Evolutionary conservation across 83 land plant species (phyloP).

Genomic region (Picea abies): DNA sequence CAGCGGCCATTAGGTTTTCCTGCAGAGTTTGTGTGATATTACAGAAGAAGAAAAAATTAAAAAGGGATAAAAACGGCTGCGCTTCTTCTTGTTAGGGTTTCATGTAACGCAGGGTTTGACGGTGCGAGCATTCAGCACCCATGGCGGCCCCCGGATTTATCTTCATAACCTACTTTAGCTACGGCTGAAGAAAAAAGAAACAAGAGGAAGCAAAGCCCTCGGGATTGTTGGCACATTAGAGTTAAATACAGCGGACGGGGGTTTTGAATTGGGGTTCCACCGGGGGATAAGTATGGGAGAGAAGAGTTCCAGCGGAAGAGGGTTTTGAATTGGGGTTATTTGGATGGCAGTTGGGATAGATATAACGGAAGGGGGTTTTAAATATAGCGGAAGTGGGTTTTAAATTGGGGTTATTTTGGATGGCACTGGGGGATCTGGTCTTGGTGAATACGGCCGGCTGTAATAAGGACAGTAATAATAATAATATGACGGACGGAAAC

Average conservation of each 20-base stretch:
- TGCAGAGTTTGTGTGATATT: not conserved
- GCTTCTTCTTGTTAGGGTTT: not conserved
- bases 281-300: not conserved
- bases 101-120: not conserved
- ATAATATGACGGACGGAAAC: slow-evolving; percentile 22
- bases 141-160: slow-evolving; percentile 16
- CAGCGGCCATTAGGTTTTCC: not conserved
- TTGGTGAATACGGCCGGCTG: slow-evolving; percentile 36
- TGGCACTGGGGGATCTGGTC: slow-evolving; percentile 82
- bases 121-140: not conserved
- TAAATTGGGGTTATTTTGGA: slow-evolving; percentile 25
- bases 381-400: not conserved
- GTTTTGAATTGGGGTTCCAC: not conserved
- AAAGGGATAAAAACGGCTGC: slow-evolving; percentile 8
- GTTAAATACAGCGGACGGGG: not conserved
- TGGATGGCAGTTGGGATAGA: not conserved
- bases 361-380: not conserved
- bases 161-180: slow-evolving; percentile 7
- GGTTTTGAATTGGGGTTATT: not conserved
- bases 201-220: no score
- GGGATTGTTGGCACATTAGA: no score
- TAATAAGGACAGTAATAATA: slow-evolving; percentile 32
- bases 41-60: not conserved
- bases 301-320: not conserved
- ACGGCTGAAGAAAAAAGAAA: not conserved